These are phyloP conservation scores for Tuber calosporum DNA, from an alignment of 495 filamentous ascomycete species.

Conservation along the genomic window DNA sequence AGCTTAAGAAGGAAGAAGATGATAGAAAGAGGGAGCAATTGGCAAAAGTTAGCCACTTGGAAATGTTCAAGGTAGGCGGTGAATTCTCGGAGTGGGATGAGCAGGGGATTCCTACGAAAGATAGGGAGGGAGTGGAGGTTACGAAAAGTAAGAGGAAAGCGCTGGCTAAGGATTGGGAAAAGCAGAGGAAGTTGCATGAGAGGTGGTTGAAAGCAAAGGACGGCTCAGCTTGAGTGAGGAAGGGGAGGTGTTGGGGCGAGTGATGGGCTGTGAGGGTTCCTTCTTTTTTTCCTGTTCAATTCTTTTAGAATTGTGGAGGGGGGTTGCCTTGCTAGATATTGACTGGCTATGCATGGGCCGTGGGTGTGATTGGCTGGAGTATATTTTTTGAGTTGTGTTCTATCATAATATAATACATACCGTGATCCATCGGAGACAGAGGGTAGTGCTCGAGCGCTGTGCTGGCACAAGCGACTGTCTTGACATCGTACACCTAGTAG, in stretches of 20 bases:
- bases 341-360: background rate
- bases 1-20: constrained; percentile 51
- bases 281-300: background rate
- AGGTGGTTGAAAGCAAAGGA: constrained; percentile 15
- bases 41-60: constrained; percentile 40
- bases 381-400: background rate
- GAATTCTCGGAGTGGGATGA: constrained; percentile 77
- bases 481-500: background rate
- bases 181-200: constrained; percentile 81
- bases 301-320: background rate
- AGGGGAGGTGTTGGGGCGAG: background rate
- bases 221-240: background rate
- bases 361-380: background rate
- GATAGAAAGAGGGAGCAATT: constrained; percentile 49
- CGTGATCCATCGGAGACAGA: background rate
- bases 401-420: no score
- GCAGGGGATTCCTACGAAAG: constrained; percentile 72
- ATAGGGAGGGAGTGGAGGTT: constrained; percentile 68
- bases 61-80: constrained; percentile 63
- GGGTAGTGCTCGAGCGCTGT: background rate
- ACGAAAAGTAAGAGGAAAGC: constrained; percentile 76
- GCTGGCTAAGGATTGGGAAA: constrained; percentile 85
- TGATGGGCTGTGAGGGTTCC: background rate
- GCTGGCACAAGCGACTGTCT: background rate
- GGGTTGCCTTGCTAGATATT: background rate